Percentiles rank a stretch among this genome's conserved stretches.
Conservation (phyloP, 129 eudicot species). For the Solidago caesia region DNA sequence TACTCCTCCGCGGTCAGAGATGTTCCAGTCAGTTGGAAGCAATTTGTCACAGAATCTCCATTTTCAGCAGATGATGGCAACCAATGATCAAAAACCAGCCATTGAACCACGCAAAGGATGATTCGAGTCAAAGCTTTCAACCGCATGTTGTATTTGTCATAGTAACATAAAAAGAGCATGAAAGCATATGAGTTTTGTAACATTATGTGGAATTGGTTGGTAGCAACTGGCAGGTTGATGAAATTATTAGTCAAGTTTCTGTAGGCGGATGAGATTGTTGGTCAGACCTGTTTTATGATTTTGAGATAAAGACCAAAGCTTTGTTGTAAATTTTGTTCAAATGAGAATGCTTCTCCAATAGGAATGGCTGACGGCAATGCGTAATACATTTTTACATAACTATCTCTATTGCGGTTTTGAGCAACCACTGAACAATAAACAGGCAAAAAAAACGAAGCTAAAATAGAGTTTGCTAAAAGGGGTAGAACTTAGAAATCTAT, state of each 20-base stretch:
- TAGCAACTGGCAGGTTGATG: not conserved
- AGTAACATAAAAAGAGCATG: not conserved
- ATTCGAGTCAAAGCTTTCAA: conserved; percentile 1
- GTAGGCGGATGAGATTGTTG: conserved; percentile 12
- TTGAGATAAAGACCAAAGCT: not conserved
- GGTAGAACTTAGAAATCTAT: too few species aligned
- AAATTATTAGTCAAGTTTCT: conserved; percentile 19
- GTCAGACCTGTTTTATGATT: not conserved
- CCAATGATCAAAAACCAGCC: conserved; percentile 21
- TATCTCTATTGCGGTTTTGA: too few species aligned
- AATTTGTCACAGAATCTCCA: conserved; percentile 31
- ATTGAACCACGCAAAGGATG: conserved; percentile 15
- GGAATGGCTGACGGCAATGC: not conserved
- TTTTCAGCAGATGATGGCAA: conserved; percentile 17
- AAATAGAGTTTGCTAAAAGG: too few species aligned
- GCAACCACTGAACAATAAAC: too few species aligned
- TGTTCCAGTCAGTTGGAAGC: conserved; percentile 37
- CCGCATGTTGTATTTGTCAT: conserved; percentile 21
- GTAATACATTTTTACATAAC: too few species aligned
- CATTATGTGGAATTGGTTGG: conserved; percentile 13
- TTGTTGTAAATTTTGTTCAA: conserved; percentile 12
- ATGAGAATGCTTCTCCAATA: conserved; percentile 8
- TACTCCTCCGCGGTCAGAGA: conserved; percentile 42
- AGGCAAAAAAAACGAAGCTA: too few species aligned
- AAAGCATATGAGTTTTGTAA: conserved; percentile 17